These are phyloP conservation scores for Neurospora crassa DNA, from an alignment of 2,329 filamentous ascomycete species.

Conservation along the genomic window DNA sequence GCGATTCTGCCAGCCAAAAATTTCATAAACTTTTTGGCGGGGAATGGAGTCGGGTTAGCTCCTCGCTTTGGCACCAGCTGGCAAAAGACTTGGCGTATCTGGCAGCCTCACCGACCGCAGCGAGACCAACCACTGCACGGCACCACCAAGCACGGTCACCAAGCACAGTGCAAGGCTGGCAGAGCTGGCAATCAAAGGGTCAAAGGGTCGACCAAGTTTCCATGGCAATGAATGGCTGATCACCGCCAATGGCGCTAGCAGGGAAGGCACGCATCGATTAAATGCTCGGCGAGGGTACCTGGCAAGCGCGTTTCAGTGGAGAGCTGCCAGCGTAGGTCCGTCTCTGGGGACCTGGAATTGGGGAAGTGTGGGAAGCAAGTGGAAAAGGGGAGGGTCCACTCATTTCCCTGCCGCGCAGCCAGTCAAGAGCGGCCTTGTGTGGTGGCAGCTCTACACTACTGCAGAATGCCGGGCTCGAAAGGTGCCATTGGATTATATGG, in stretches of 20 bases:
- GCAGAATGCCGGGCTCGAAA: background rate
- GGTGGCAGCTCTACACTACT: background rate
- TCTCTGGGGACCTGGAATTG: slow-evolving; percentile 12
- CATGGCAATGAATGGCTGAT: background rate
- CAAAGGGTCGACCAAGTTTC: background rate
- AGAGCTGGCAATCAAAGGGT: background rate
- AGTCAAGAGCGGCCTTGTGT: background rate
- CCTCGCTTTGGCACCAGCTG: background rate
- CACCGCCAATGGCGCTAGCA: background rate
- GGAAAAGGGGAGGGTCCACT: slow-evolving; percentile 10
- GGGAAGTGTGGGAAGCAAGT: slow-evolving; percentile 13
- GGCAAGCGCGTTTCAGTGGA: slow-evolving; percentile 6
- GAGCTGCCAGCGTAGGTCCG: slow-evolving; percentile 4
- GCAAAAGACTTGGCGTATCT: background rate
- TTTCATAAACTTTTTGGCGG: slow-evolving; percentile 19
- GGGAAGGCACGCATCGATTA: background rate
- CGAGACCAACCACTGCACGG: background rate
- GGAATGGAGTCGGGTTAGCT: background rate
- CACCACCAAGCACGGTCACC: background rate
- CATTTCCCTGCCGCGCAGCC: slow-evolving; percentile 4
- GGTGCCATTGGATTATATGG: slow-evolving; percentile 5
- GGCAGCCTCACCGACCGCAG: background rate
- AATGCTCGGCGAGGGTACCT: slow-evolving; percentile 9
- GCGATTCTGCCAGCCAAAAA: slow-evolving; percentile 15
- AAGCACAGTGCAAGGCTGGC: background rate